Percentiles rank a stretch among this genome's conserved stretches.
These are phyloP conservation scores for Aspergillus sp. DNA, from an alignment of 2,329 filamentous ascomycete genomes.

Conservation along the genomic window DNA sequence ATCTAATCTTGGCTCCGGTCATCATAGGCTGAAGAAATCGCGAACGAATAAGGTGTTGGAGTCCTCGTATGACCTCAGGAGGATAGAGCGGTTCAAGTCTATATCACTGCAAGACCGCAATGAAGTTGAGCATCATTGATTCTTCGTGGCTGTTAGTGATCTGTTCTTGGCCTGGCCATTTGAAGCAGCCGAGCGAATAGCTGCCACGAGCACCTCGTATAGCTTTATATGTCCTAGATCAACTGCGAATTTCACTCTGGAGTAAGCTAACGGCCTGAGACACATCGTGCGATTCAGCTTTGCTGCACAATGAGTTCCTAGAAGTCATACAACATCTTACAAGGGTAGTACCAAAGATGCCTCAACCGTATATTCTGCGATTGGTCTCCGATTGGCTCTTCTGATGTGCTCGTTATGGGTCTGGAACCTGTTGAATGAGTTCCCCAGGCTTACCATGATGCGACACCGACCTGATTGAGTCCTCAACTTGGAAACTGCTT, in stretches of 20 bases:
- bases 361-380: background rate
- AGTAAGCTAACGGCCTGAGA: background rate
- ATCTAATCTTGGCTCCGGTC: conserved; percentile 12
- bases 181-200: background rate
- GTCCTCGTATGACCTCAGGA: background rate
- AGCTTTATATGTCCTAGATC: background rate
- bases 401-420: background rate
- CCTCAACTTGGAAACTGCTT: too few relatives aligned
- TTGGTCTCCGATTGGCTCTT: background rate
- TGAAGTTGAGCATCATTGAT: background rate
- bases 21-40: background rate
- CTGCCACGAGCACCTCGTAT: background rate
- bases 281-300: background rate
- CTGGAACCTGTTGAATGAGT: background rate
- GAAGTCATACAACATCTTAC: background rate
- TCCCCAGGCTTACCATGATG: background rate
- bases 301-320: background rate
- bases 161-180: background rate
- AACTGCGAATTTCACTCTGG: background rate
- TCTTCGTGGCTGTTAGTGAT: background rate
- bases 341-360: background rate
- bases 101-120: background rate
- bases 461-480: too few relatives aligned
- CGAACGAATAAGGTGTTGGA: background rate
- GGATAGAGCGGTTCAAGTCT: background rate